Percentiles rank a stretch among this genome's conserved stretches.
Conservation (phyloP, 257 asterid species). For the Capsicum rhomboideum region DNA sequence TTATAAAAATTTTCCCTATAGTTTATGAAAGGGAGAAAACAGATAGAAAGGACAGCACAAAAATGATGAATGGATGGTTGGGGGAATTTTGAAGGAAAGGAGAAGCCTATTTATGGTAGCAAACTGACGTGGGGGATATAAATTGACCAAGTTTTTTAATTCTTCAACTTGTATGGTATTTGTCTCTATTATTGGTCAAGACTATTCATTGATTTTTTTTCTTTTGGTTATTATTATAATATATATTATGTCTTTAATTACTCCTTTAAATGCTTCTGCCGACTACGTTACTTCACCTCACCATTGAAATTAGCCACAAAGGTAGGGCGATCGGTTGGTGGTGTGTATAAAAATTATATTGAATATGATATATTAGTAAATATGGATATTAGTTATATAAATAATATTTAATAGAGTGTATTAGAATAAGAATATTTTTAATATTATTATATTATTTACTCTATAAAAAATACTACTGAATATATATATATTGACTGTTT, state of each 20-base stretch:
- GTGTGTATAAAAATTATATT: neutral
- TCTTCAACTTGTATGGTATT: neutral
- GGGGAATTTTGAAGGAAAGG: neutral
- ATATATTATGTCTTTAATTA: neutral
- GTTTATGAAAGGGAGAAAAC: neutral
- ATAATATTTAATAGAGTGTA: too few species aligned
- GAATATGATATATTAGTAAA: too few species aligned
- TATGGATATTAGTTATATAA: too few species aligned
- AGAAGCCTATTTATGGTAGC: conserved; percentile 22
- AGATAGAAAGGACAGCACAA: neutral
- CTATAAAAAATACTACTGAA: too few species aligned
- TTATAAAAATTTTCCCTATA: neutral
- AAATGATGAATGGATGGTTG: neutral
- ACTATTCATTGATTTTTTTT: neutral
- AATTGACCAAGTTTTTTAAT: neutral
- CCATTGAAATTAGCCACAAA: conserved; percentile 11
- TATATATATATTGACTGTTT: too few species aligned
- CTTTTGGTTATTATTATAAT: neutral
- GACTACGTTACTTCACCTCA: conserved; percentile 22
- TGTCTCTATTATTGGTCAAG: conserved; percentile 3
- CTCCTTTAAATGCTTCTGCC: conserved; percentile 2
- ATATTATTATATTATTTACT: too few species aligned
- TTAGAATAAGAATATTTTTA: neutral
- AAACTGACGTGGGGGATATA: conserved; percentile 12
- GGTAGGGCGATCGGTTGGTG: neutral